Base-by-base conservation (phyloP, 106 monocot species). In the Phalaenopsis aphrodite region DNA sequence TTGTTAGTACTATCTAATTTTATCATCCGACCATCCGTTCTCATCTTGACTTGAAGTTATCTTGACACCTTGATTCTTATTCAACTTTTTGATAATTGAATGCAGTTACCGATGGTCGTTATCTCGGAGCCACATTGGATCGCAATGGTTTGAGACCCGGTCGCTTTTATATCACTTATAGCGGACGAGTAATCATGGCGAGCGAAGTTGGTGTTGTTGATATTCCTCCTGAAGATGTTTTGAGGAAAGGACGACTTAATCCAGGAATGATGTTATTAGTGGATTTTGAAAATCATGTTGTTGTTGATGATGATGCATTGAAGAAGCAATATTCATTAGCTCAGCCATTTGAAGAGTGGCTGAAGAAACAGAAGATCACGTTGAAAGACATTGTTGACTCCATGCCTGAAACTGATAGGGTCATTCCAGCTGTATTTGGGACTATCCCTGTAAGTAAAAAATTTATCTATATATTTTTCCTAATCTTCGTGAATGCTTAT, bases 121-220 rank as follows among this genome's bases (percentile, higher is more conserved):
- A 99, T 82, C 90, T 99, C 77, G 99, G 99, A 79, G 99, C 99
- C 56, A 99, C 99, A 81, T 79, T 99, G 83, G 99, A 99, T 83
- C 92, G 99, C 38, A 99, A 99, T 85, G 99, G 99, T 2, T 68
- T 99, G 82, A 88, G 99, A 23, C 99, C 99, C 76, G 99, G 99
- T 24, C 93, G 99, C 5, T 99, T 88, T 82, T 99, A 99, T 77
- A 86, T 99, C 11, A 99, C 99, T 66, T 88, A 93, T 61, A 90
- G 88, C 75, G 91, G 92, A 14, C 87, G 93, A 49, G 99, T 99
- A 45, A 91, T 99, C 68, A 99, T 99, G 99, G 99, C 95, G 1
- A 99, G 99, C 87, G 99, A 99, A 90, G 99, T 99, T 83, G 99
- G 99, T 83, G 99, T 99, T 58, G 99, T 99, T n/a, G 99, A 99